Percentiles rank a stretch among this genome's conserved stretches.
These are phyloP conservation scores for Allium fistulosum DNA, from an alignment of 106 monocot genomes.

Conservation along the genomic window DNA sequence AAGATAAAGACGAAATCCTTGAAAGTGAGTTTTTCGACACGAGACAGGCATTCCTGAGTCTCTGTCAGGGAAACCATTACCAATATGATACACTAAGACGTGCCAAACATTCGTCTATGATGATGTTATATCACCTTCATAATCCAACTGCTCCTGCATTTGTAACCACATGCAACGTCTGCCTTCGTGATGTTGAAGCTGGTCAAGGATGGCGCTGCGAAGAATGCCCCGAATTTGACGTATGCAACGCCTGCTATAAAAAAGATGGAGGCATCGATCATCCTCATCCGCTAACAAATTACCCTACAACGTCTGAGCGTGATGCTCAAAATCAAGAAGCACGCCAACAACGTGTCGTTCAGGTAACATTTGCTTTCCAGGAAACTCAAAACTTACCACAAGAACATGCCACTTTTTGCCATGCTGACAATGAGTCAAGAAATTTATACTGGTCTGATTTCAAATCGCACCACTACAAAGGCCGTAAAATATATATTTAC, in stretches of 20 bases:
- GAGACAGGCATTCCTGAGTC: slow-evolving; percentile 85
- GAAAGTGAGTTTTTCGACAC: slow-evolving; percentile 98
- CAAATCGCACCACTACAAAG: background rate
- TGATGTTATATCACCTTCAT: slow-evolving; percentile 96
- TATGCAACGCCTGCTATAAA: slow-evolving; percentile 75
- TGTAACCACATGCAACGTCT: slow-evolving; percentile 82
- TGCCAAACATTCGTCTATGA: slow-evolving; percentile 98
- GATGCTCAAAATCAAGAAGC: slow-evolving; percentile 94
- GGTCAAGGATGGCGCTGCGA: slow-evolving; percentile 96
- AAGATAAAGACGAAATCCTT: slow-evolving; percentile 88
- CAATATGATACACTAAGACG: slow-evolving; percentile 95
- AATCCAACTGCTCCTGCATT: slow-evolving; percentile 98
- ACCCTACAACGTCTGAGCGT: slow-evolving; percentile 64
- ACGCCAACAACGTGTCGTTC: slow-evolving; percentile 72
- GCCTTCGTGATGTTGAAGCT: slow-evolving; percentile 80
- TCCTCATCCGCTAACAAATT: slow-evolving; percentile 79
- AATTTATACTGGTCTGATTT: background rate
- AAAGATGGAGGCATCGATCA: slow-evolving; percentile 74
- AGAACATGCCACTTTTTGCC: background rate
- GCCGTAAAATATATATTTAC: background rate
- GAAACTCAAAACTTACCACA: background rate
- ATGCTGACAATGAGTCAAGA: background rate
- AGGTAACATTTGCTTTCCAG: slow-evolving; percentile 37
- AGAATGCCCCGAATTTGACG: slow-evolving; percentile 91
- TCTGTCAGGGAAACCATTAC: slow-evolving; percentile 98